A percentile compares a stretch with the other conserved stretches of the same genome.
These are phyloP conservation scores for Teratosphaeria viscida DNA, from an alignment of 2,329 filamentous ascomycete species.

Conservation along the genomic window DNA sequence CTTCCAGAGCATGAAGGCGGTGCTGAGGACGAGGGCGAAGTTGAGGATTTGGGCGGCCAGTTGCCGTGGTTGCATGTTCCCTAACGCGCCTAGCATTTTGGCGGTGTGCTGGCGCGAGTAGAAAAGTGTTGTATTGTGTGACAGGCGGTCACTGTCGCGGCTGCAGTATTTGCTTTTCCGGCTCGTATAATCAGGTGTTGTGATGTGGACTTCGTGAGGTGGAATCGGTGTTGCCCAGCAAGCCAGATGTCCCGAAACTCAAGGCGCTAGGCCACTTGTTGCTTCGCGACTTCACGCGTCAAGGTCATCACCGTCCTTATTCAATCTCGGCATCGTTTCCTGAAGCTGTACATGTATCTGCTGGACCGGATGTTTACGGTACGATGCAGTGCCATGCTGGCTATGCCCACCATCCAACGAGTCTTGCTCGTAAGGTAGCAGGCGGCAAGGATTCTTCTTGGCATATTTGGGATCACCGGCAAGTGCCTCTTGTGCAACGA, in stretches of 20 bases:
- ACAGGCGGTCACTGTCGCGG: not conserved
- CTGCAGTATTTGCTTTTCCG: not conserved
- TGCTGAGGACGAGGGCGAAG: slow-evolving; percentile 81
- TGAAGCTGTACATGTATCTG: no score
- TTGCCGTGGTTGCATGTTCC: slow-evolving; percentile 63
- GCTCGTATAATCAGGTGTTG: not conserved
- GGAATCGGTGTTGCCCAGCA: not conserved
- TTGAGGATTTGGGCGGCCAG: slow-evolving; percentile 74
- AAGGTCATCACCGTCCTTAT: not conserved
- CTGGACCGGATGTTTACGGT: no score
- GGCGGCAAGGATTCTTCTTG: no score
- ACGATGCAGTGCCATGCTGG: not conserved
- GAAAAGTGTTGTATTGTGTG: not conserved
- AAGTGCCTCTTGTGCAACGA: no score
- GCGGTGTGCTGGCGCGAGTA: not conserved
- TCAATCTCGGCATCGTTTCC: not conserved
- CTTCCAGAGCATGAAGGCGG: slow-evolving; percentile 90
- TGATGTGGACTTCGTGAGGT: not conserved
- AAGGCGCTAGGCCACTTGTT: not conserved
- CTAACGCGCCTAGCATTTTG: slow-evolving; percentile 58
- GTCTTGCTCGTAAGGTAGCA: no score
- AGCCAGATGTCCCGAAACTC: not conserved
- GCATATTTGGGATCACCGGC: no score
- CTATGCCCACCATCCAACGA: no score
- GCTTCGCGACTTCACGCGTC: not conserved